phyloP scores from a whole-genome alignment of 768 basidiomycete genomes.

The Amanita polypyramis region DNA sequence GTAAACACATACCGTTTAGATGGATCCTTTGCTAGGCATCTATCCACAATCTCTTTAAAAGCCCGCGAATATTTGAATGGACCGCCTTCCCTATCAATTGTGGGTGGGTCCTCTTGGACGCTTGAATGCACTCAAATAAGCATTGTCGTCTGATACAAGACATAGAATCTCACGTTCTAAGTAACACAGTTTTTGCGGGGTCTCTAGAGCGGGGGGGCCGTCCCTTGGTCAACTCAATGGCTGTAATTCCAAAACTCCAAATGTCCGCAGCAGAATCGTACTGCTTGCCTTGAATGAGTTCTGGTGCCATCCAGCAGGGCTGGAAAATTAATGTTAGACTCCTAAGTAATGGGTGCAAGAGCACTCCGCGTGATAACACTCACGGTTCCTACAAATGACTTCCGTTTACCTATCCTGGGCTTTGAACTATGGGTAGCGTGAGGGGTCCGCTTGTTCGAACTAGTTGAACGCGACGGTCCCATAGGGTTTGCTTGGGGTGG shows the following conservation, averaged over 20 bases:
- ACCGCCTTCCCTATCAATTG: conserved; percentile 63
- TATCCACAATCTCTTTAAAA: conserved; percentile 77
- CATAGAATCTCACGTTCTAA: conserved; percentile 46
- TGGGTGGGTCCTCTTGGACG: conserved; percentile 70
- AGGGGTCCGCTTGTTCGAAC: conserved; percentile 5
- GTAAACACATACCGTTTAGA: conserved; percentile 44
- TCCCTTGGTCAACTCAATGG: conserved; percentile 81
- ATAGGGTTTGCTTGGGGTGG: conserved; percentile 12
- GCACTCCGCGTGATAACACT: conserved; percentile 13
- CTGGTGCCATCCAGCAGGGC: conserved; percentile 98
- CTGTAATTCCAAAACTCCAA: conserved; percentile 96
- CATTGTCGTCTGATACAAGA: neutral
- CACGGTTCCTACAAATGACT: conserved; percentile 88
- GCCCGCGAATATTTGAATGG: conserved; percentile 65
- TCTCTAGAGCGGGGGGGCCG: conserved; percentile 78
- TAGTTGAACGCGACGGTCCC: conserved; percentile 12
- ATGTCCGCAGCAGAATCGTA: conserved; percentile 89
- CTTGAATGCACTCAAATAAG: conserved; percentile 21
- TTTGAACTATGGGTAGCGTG: conserved; percentile 16
- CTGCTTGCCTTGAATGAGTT: conserved; percentile 73
- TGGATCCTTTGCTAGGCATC: conserved; percentile 82
- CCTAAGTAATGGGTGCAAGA: conserved; percentile 1
- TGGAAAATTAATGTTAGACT: conserved; percentile 14
- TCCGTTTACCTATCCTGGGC: conserved; percentile 62
- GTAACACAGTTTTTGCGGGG: conserved; percentile 59